Evolutionary conservation across 1,284 basidiomycete genomes (phyloP), one percentile per base, ranked within the genome.

Genomic region (Coriolopsis trogii): DNA sequence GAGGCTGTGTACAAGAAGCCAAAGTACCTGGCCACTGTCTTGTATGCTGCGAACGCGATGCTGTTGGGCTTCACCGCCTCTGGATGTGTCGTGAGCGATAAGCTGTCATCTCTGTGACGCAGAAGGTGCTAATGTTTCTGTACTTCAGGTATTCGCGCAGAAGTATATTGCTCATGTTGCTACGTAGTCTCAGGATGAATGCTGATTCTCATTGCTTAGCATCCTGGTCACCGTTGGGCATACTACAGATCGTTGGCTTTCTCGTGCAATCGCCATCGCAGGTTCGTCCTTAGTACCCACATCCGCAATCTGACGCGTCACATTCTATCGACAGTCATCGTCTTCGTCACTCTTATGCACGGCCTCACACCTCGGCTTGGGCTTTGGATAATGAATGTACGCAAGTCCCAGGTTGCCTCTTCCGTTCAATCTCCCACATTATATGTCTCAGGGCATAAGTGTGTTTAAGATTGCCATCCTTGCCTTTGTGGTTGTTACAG

Each of bases 1-100:
- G 87, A 90, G 55, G 87, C 77, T 49, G 79, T 87, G 15, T 91
- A 82, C 67, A 76, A 79, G 44, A 73, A 72, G 26, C 89, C 89
- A 3, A 77, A 75, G 45, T 84, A 82, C 62, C 67, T 91, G 44
- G 75, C 73, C 4, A 85, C 84, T 3, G 83, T 84, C 53, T 63
- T 78, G 5, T 90, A 79, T 58, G 77, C 82, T 0, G 67, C 77
- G 1, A 86, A 88, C 61, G 79, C 81, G 2, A 66, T 88, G 20
- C 70, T 87, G 8, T 76, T 81, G 29, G 85, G 82, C 60, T 82
- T 84, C 60, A 78, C 77, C 2, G 79, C 83, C 0, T 71, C 75
- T 10, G 79, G 78, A 13, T 84, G 82, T 52, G 81, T 85, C 29
- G 81, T 82, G n/a, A n/a, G n/a, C n/a, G n/a, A n/a, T n/a, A n/a